A percentile compares a stretch with the other conserved stretches of the same genome.
Evolutionary conservation across 352 stramenopile species (phyloP).

Genomic region (Phytopythium chamaehyphon): DNA sequence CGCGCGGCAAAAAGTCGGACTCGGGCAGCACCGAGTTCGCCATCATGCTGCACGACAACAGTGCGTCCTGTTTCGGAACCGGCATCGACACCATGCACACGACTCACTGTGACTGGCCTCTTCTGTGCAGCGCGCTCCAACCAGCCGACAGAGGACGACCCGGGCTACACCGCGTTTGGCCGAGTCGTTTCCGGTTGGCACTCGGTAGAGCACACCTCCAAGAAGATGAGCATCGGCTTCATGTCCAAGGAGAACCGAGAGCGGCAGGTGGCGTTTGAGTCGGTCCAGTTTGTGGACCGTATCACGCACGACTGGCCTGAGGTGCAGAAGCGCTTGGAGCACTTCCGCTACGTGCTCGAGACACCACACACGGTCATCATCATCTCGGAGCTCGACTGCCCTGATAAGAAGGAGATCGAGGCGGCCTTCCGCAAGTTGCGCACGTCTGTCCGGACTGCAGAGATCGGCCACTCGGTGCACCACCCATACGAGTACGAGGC

Average conservation of each 20-base stretch:
- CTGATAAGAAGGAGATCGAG: conserved; percentile 90
- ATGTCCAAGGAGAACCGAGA: conserved; percentile 63
- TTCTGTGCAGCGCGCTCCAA: conserved; percentile 38
- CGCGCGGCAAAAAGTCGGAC: conserved; percentile 56
- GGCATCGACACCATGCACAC: not conserved
- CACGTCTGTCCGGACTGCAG: conserved; percentile 45
- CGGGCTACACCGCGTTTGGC: conserved; percentile 78
- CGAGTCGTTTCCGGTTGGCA: conserved; percentile 77
- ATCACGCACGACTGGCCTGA: conserved; percentile 58
- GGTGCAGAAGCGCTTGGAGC: conserved; percentile 56
- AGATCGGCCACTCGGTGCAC: conserved; percentile 49
- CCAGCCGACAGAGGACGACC: conserved; percentile 49
- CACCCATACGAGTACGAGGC: conserved; percentile 72
- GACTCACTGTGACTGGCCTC: not conserved
- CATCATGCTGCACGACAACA: conserved; percentile 85
- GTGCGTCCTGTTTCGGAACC: conserved; percentile 23
- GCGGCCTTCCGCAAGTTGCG: conserved; percentile 69
- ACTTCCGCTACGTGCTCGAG: conserved; percentile 68
- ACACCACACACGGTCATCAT: conserved; percentile 89
- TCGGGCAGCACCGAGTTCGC: conserved; percentile 82
- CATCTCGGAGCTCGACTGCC: conserved; percentile 93
- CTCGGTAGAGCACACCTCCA: conserved; percentile 68
- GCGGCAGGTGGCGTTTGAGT: conserved; percentile 63
- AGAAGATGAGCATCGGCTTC: conserved; percentile 67
- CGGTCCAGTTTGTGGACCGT: conserved; percentile 60